Percentiles rank a stretch among this genome's conserved stretches.
phyloP scores from a whole-genome alignment of 83 land plant genomes.

The Diphasiastrum complanatum region DNA sequence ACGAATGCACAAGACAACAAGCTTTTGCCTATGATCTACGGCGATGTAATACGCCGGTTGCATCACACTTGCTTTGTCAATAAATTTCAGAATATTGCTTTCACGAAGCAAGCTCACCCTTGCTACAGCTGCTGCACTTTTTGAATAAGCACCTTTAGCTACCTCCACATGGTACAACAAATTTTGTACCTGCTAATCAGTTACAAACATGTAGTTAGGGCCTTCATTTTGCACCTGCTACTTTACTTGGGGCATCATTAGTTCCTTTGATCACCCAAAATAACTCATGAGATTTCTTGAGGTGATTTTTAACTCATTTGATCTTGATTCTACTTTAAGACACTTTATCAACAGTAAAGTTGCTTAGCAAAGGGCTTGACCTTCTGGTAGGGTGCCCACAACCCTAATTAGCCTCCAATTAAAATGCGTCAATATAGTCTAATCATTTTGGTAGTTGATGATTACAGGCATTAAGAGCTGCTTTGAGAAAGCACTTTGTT shows the following conservation, averaged over 20 bases:
- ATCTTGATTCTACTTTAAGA: no score
- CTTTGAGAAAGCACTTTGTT: no score
- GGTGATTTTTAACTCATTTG: no score
- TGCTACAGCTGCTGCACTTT: conserved; percentile 53
- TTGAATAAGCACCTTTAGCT: conserved; percentile 73
- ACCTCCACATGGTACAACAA: conserved; percentile 74
- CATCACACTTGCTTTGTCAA: conserved; percentile 72
- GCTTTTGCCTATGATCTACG: conserved; percentile 51
- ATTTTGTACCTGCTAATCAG: conserved; percentile 56
- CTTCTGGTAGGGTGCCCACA: no score
- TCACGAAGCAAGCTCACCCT: conserved; percentile 79
- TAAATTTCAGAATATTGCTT: conserved; percentile 67
- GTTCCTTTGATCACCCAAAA: no score
- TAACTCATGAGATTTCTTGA: no score
- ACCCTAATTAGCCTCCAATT: no score
- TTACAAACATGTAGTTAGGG: conserved; percentile 2
- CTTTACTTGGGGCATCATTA: not conserved
- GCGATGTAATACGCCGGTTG: conserved; percentile 89
- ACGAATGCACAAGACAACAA: conserved; percentile 78
- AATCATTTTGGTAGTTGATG: no score
- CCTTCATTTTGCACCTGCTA: not conserved
- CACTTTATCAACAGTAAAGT: no score
- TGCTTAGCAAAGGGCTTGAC: no score
- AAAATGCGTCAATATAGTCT: no score
- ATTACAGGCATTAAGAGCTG: no score